Base-by-base conservation (phyloP, 2,329 filamentous ascomycete species). In the Fusarium sp. region DNA sequence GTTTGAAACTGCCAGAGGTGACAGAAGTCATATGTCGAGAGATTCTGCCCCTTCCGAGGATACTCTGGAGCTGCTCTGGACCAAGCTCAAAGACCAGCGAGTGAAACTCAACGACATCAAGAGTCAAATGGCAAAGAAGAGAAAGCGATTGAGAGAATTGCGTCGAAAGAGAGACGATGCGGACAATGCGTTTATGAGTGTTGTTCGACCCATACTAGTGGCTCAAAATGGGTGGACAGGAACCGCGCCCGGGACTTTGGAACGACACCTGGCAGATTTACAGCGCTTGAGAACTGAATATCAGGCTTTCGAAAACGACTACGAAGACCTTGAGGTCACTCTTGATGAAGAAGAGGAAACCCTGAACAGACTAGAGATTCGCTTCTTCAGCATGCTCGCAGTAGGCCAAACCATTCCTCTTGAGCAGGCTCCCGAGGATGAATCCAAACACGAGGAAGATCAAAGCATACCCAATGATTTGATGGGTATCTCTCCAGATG, bases 101-200 rank as follows among this genome's bases (percentile, higher is more conserved):
- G 66, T 68, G 9, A 74, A 67, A 28, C 24, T 79, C 14, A 70
- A 71, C 26, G 70, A 71, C 1, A 74, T 77, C 24, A 78, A 75
- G 49, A 50, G 49, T 4, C 60, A 74, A 15, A 82, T 81, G 77
- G 69, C 75, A 5, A 54, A 56, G 17, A 75, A 72, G 48, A 75
- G 80, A 32, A 75, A 71, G 33, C 67, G 74, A 35, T 50, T 82
- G 37, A 72, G 73, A 40, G 62, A 75, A 6, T 55, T 79, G 19
- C 77, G 80, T 2, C 75, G 67, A 19, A 68, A 63, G 24, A 79
- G 75, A 51, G 76, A 80, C 39, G 72, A 76, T 26, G 75, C 78
- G 7, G 81, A 82, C 48, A 81, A 82, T 63, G 73, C 73, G 2
- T 80, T 82, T 45, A 81, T 82, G 79, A 74, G 75, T 28, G 65